These are phyloP conservation scores for Fraxinus velutina DNA, from an alignment of 305 asterid species.

Conservation along the genomic window DNA sequence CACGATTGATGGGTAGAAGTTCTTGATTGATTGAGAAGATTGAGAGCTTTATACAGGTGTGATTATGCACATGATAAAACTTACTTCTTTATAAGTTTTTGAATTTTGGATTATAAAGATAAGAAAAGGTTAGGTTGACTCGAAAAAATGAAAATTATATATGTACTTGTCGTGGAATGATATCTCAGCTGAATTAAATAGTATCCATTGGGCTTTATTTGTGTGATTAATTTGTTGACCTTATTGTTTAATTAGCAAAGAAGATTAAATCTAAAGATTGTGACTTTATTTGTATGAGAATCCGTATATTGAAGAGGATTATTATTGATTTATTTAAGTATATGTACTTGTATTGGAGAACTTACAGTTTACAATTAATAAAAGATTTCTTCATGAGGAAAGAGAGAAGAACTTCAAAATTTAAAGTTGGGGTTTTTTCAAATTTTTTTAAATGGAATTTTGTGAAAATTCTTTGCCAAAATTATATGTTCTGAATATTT, in stretches of 20 bases:
- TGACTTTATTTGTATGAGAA: no score
- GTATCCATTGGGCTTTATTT: no score
- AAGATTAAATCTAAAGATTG: no score
- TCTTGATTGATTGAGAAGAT: slow-evolving; percentile 23
- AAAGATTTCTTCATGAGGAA: not conserved
- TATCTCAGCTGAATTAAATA: not conserved
- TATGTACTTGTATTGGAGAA: no score
- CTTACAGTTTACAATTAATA: not conserved
- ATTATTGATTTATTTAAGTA: no score
- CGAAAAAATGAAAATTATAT: not conserved
- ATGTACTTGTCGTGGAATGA: not conserved
- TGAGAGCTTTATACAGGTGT: slow-evolving; percentile 28
- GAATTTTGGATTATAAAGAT: not conserved
- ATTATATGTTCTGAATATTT: not conserved
- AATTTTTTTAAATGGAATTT: not conserved
- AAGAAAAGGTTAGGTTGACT: not conserved
- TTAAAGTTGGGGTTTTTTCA: not conserved
- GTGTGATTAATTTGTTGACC: slow-evolving; percentile 13
- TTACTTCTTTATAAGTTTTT: not conserved
- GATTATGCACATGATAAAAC: not conserved
- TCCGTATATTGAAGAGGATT: no score
- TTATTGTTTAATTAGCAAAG: not conserved
- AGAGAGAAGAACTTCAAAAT: not conserved
- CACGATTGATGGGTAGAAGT: slow-evolving; percentile 12
- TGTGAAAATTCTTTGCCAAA: not conserved